Percentiles rank a stretch among this genome's conserved stretches.
Conservation (phyloP, 2,329 filamentous ascomycete genomes). For the Ophiostoma novo-ulmi region DNA sequence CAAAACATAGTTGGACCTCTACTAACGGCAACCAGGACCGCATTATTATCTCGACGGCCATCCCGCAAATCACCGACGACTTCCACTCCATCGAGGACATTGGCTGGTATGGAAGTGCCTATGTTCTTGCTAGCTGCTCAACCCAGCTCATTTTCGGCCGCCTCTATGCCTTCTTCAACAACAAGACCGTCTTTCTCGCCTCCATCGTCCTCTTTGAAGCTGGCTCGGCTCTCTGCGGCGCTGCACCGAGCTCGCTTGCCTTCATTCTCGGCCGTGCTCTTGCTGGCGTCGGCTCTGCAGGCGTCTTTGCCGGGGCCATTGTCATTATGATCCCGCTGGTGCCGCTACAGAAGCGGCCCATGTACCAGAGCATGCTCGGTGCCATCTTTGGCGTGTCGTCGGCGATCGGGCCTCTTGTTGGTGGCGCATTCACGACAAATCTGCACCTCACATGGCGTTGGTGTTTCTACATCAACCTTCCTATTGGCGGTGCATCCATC, state of each 20-base stretch:
- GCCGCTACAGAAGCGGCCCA: slow-evolving; percentile 35
- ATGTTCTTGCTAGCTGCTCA: slow-evolving; percentile 26
- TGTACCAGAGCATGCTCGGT: slow-evolving; percentile 37
- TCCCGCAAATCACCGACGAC: slow-evolving; percentile 24
- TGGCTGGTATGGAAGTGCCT: slow-evolving; percentile 26
- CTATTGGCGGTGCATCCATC: slow-evolving; percentile 35
- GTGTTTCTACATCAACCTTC: slow-evolving; percentile 41
- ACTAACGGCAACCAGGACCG: slow-evolving; percentile 30
- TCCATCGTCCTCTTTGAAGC: slow-evolving; percentile 37
- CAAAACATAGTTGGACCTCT: too few relatives aligned
- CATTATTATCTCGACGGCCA: slow-evolving; percentile 36
- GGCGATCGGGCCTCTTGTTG: slow-evolving; percentile 37
- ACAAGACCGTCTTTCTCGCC: slow-evolving; percentile 18
- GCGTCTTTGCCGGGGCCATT: slow-evolving; percentile 39
- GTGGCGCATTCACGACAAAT: slow-evolving; percentile 37
- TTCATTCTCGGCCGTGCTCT: slow-evolving; percentile 42
- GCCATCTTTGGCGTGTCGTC: slow-evolving; percentile 38
- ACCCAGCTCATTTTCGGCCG: slow-evolving; percentile 35
- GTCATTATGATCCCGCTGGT: slow-evolving; percentile 35
- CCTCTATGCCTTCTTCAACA: slow-evolving; percentile 28
- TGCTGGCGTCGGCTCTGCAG: slow-evolving; percentile 38
- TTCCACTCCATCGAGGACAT: slow-evolving; percentile 24
- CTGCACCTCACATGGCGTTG: slow-evolving; percentile 36
- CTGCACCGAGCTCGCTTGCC: slow-evolving; percentile 38
- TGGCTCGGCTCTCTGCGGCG: slow-evolving; percentile 39